Percentiles rank a stretch among this genome's conserved stretches.
Evolutionary conservation across 1,284 basidiomycete species (phyloP).

Genomic region (Apiotrichum domesticum): DNA sequence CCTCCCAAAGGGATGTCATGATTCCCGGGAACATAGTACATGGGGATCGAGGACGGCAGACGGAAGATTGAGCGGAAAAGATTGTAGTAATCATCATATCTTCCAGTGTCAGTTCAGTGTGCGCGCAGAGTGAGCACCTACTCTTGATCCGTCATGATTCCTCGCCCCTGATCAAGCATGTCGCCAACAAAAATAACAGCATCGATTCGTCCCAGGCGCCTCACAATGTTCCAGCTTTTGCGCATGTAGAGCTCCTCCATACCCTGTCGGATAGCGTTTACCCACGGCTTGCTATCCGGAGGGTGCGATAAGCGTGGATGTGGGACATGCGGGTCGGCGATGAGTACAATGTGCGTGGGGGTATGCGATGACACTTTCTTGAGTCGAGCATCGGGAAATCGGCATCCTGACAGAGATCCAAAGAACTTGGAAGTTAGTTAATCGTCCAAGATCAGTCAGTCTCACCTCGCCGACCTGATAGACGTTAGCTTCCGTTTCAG

Average conservation of each 20-base stretch:
- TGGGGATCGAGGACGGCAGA: constrained; percentile 41
- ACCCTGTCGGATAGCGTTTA: constrained; percentile 51
- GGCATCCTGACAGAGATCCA: constrained; percentile 43
- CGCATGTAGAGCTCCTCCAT: constrained; percentile 64
- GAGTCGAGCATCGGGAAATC: constrained; percentile 41
- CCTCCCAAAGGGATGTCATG: constrained; percentile 70
- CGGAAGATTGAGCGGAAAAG: constrained; percentile 63
- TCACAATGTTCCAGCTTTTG: constrained; percentile 66
- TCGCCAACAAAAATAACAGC: constrained; percentile 74
- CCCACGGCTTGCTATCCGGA: constrained; percentile 35
- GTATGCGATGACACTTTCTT: constrained; percentile 9
- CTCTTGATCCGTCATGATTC: constrained; percentile 58
- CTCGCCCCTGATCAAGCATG: constrained; percentile 65
- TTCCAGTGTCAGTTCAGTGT: constrained; percentile 28
- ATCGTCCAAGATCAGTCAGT: background rate
- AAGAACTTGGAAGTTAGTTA: constrained; percentile 36
- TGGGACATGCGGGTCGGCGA: constrained; percentile 72
- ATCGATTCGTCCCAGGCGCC: constrained; percentile 57
- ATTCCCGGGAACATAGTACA: constrained; percentile 74
- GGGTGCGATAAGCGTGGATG: constrained; percentile 52
- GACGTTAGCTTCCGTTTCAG: constrained; percentile 9
- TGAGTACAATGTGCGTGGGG: constrained; percentile 61
- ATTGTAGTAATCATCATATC: constrained; percentile 57
- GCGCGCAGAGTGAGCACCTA: constrained; percentile 48
- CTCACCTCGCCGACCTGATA: constrained; percentile 40